These are phyloP conservation scores for Russula foetens DNA, from an alignment of 768 basidiomycete species.

Conservation along the genomic window DNA sequence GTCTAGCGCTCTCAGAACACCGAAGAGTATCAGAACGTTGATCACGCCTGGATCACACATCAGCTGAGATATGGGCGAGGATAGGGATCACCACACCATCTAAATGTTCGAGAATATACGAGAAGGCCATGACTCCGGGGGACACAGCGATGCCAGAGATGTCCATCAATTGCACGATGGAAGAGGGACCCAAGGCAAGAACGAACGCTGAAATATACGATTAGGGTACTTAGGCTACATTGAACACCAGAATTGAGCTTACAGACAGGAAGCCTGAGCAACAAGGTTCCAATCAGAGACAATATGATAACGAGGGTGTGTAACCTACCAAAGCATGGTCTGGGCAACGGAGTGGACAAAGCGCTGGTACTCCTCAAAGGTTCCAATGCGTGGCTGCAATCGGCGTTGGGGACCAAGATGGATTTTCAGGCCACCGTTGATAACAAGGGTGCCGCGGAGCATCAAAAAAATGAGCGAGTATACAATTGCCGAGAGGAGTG, in stretches of 20 bases:
- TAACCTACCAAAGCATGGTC: conserved; percentile 61
- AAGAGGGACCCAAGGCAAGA: conserved; percentile 49
- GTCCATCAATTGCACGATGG: conserved; percentile 40
- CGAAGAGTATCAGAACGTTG: conserved; percentile 59
- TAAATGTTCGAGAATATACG: conserved; percentile 25
- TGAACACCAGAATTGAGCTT: conserved; percentile 19
- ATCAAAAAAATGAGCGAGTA: conserved; percentile 57
- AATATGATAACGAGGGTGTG: not conserved
- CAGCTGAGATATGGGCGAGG: not conserved
- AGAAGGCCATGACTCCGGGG: conserved; percentile 40
- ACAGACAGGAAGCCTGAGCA: conserved; percentile 53
- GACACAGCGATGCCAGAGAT: conserved; percentile 44
- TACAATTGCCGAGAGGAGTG: conserved; percentile 44
- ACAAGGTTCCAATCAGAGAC: conserved; percentile 2
- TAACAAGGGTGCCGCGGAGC: conserved; percentile 46
- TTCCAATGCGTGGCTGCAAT: conserved; percentile 27
- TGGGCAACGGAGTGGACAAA: conserved; percentile 56
- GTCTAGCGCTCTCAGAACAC: conserved; percentile 55
- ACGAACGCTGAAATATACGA: conserved; percentile 46
- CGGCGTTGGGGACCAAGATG: conserved; percentile 41
- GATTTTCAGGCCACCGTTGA: conserved; percentile 44
- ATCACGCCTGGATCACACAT: conserved; percentile 41
- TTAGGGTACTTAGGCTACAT: conserved; percentile 9
- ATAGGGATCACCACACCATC: conserved; percentile 33
- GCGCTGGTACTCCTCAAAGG: conserved; percentile 43